Evolutionary conservation across 208 protist species (phyloP).

Genomic region (Acanthamoeba sp.): DNA sequence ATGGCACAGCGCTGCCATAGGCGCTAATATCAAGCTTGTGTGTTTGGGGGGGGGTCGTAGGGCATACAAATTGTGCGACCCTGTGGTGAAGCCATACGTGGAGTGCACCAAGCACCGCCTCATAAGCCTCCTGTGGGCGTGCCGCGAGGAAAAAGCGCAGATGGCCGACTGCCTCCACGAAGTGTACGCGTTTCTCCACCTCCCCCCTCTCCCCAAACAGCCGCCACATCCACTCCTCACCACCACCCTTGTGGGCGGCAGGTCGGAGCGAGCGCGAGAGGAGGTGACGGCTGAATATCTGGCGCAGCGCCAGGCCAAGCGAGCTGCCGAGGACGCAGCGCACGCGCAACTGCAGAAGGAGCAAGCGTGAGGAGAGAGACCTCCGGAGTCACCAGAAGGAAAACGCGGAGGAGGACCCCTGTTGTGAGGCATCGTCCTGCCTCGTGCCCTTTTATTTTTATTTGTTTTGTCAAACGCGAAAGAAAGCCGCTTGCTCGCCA

Average conservation of each 20-base stretch:
- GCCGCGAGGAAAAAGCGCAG: constrained; percentile 14
- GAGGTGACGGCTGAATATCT: constrained; percentile 24
- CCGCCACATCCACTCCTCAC: no score
- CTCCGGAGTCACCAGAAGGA: background rate
- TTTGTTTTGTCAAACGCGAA: no score
- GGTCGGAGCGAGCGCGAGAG: constrained; percentile 30
- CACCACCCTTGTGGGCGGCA: background rate
- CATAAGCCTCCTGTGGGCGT: constrained; percentile 53
- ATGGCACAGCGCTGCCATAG: no score
- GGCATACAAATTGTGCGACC: constrained; percentile 72
- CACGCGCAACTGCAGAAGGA: background rate
- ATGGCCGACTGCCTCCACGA: constrained; percentile 60
- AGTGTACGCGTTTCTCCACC: background rate
- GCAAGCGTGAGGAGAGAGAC: background rate
- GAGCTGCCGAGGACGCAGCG: background rate
- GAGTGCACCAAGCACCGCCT: constrained; percentile 65
- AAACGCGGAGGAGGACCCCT: no score
- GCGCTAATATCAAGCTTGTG: no score
- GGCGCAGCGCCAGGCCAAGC: constrained; percentile 2
- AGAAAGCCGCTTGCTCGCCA: no score
- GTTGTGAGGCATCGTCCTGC: background rate
- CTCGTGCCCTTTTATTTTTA: no score
- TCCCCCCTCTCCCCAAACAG: background rate
- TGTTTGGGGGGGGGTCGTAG: background rate
- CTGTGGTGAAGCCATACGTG: constrained; percentile 67